phyloP scores from a whole-genome alignment of 1,284 basidiomycete genomes.

The Thelephora terrestris region DNA sequence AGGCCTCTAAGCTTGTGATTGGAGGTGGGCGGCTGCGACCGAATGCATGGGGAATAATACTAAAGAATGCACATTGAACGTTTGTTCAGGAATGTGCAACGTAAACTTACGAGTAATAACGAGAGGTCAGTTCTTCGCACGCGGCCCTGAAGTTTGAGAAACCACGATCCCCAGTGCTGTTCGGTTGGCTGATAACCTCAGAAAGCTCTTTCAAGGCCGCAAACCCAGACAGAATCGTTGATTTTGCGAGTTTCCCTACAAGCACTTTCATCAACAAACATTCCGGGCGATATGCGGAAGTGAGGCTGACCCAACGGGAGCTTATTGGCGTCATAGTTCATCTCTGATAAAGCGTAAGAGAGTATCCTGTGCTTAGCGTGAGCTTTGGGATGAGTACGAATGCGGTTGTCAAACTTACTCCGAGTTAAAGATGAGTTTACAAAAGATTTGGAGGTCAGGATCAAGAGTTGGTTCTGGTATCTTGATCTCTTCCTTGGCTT shows the following conservation, averaged over 20 bases:
- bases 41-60: conserved; percentile 55
- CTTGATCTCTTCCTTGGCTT: conserved; percentile 31
- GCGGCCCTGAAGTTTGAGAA: conserved; percentile 30
- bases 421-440: conserved; percentile 47
- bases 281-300: neutral
- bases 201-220: conserved; percentile 49
- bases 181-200: conserved; percentile 40
- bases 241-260: conserved; percentile 45
- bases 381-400: neutral
- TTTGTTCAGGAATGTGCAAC: neutral
- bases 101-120: conserved; percentile 47
- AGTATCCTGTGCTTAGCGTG: conserved; percentile 30
- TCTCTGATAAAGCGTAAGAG: conserved; percentile 46
- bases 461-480: conserved; percentile 39
- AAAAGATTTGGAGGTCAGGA: conserved; percentile 40
- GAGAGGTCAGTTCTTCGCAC: conserved; percentile 36
- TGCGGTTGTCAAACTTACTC: conserved; percentile 22
- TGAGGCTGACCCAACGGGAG: conserved; percentile 42
- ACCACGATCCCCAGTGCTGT: conserved; percentile 27
- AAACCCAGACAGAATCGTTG: conserved; percentile 48
- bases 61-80: conserved; percentile 13
- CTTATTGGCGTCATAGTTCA: conserved; percentile 66
- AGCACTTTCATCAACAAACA: conserved; percentile 1
- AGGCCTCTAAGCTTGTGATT: conserved; percentile 28
- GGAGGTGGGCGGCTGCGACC: conserved; percentile 39